phyloP scores from a whole-genome alignment of 1,284 basidiomycete species.

The Boletus nobilissimus region DNA sequence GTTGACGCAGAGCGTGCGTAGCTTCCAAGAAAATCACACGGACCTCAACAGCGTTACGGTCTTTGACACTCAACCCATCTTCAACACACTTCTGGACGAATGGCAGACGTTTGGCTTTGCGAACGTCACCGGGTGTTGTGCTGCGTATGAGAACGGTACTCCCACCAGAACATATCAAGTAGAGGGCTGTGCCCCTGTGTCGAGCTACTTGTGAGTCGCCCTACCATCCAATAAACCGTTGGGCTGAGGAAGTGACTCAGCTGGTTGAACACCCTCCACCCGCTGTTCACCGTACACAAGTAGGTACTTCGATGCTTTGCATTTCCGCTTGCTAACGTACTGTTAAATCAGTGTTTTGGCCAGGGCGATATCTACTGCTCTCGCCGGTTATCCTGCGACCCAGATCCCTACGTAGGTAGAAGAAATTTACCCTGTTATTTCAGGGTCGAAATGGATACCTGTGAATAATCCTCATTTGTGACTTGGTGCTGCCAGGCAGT shows the following conservation, averaged over 20 bases:
- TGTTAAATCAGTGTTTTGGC: conserved; percentile 54
- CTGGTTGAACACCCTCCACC: conserved; percentile 66
- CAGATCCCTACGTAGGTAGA: conserved; percentile 24
- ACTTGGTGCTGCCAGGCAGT: not conserved
- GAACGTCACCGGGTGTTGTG: conserved; percentile 67
- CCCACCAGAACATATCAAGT: conserved; percentile 61
- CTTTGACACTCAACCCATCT: conserved; percentile 67
- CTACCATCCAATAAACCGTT: not conserved
- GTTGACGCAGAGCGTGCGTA: conserved; percentile 51
- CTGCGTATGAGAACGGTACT: conserved; percentile 68
- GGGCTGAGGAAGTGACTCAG: conserved; percentile 41
- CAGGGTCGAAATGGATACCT: not conserved
- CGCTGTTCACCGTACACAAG: conserved; percentile 65
- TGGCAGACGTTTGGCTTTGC: conserved; percentile 63
- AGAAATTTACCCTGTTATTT: not conserved
- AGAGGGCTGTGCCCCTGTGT: conserved; percentile 66
- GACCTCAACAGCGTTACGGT: conserved; percentile 58
- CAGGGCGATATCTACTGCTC: conserved; percentile 55
- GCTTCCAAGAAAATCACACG: conserved; percentile 55
- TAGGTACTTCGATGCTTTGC: conserved; percentile 39
- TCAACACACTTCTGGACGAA: conserved; percentile 66
- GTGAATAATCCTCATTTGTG: not conserved
- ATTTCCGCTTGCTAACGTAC: not conserved
- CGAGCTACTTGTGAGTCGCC: conserved; percentile 67
- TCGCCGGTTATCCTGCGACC: conserved; percentile 45